Evolutionary conservation across 441 rosid genomes (phyloP).

Genomic region (Flueggea neowawraea): DNA sequence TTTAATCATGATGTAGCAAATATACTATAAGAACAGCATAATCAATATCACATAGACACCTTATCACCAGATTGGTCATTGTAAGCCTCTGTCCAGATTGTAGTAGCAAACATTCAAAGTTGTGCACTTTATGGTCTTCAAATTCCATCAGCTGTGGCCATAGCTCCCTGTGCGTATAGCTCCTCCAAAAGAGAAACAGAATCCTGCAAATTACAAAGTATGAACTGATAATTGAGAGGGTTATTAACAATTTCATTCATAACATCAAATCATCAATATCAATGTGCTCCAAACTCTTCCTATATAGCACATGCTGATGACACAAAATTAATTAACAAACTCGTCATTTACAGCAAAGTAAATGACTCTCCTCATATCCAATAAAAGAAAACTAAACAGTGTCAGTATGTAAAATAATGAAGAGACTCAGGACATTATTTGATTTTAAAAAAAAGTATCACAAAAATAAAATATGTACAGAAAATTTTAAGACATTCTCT

Average conservation of each 20-base stretch:
- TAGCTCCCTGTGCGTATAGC: conserved; percentile 6
- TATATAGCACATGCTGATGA: neutral
- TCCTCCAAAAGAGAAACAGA: conserved; percentile 15
- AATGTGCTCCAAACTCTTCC: conserved; percentile 2
- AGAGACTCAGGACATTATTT: too few relatives aligned
- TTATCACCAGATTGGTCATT: conserved; percentile 14
- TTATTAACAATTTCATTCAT: conserved; percentile 8
- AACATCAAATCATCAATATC: neutral
- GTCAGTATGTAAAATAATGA: too few relatives aligned
- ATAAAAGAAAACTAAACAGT: too few relatives aligned
- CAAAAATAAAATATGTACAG: too few relatives aligned
- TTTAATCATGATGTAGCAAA: too few relatives aligned
- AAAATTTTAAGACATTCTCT: too few relatives aligned
- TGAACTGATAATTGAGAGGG: conserved; percentile 19
- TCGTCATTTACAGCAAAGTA: too few relatives aligned
- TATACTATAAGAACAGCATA: too few relatives aligned
- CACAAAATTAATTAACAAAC: neutral
- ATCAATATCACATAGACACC: neutral
- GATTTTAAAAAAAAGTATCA: too few relatives aligned
- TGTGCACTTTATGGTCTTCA: conserved; percentile 12
- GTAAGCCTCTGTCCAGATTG: conserved; percentile 13
- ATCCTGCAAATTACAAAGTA: conserved; percentile 30
- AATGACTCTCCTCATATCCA: too few relatives aligned
- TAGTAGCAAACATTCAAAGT: conserved; percentile 5
- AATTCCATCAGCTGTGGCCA: conserved; percentile 5